Conservation (phyloP, 306 rosid species). For the Chamaecrista fasciculata region DNA sequence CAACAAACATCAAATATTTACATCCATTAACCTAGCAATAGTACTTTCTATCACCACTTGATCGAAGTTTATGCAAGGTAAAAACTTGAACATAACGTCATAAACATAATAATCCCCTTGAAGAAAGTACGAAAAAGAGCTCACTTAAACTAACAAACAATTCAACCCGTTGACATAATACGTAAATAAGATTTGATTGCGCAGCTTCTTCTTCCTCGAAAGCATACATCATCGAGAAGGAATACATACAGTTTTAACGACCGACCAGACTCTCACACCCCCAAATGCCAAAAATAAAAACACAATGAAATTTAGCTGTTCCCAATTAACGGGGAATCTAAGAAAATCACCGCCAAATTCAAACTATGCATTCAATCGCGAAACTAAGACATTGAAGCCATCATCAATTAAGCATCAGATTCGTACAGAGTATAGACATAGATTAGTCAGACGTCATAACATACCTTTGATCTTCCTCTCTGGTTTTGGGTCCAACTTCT, state of each 20-base stretch:
- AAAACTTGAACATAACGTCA: neutral
- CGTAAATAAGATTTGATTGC: neutral
- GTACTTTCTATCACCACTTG: neutral
- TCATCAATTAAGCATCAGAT: neutral
- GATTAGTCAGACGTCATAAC: neutral
- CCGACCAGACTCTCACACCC: neutral
- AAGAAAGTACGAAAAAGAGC: neutral
- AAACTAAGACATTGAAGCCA: neutral
- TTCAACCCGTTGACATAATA: neutral
- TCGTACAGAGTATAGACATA: neutral
- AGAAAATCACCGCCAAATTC: neutral
- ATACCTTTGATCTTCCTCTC: constrained; percentile 4
- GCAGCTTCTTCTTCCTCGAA: neutral
- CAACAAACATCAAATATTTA: neutral
- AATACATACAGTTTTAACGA: neutral
- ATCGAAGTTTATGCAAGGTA: neutral
- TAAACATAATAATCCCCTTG: neutral
- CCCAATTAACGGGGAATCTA: neutral
- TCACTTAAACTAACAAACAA: neutral
- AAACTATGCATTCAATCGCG: neutral
- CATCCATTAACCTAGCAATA: neutral
- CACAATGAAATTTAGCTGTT: neutral
- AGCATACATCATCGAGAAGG: neutral
- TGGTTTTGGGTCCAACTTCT: neutral
- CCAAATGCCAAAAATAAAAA: neutral